Evolutionary conservation across 306 rosid species (phyloP).

Genomic region (Rosa persica): DNA sequence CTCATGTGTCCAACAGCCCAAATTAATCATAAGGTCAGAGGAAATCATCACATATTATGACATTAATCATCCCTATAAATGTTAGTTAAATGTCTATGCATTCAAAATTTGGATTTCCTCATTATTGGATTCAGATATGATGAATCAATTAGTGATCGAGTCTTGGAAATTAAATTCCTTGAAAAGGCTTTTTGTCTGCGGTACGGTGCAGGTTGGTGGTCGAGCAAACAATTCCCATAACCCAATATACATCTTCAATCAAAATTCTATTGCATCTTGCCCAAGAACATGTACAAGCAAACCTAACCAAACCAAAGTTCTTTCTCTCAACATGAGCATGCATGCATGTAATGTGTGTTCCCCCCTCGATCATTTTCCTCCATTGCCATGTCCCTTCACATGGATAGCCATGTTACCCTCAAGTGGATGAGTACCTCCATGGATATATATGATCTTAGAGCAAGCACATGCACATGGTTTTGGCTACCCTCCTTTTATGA

Average conservation of each 20-base stretch:
- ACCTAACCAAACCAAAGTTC: background rate
- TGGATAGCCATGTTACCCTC: slow-evolving; percentile 34
- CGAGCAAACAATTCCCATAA: background rate
- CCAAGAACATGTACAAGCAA: background rate
- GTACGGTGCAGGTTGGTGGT: background rate
- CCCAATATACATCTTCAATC: background rate
- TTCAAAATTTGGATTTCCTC: too few species aligned
- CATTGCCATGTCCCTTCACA: slow-evolving; percentile 39
- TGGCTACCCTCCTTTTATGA: slow-evolving; percentile 1
- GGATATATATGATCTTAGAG: slow-evolving; percentile 4
- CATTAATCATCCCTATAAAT: too few species aligned
- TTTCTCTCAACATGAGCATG: background rate
- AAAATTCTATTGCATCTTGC: background rate
- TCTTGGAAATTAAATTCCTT: too few species aligned
- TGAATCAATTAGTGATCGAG: too few species aligned
- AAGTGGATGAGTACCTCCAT: slow-evolving; percentile 8
- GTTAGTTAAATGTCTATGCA: too few species aligned
- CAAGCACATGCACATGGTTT: slow-evolving; percentile 33
- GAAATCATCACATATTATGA: too few species aligned
- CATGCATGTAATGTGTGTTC: background rate
- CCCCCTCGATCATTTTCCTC: slow-evolving; percentile 4
- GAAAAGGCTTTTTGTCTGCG: background rate
- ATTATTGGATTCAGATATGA: too few species aligned
- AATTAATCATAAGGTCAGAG: too few species aligned
- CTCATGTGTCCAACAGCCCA: too few species aligned